Evolutionary conservation across 176 grass and related monocot genomes (phyloP).

Genomic region (Bonia amplexicaulis): DNA sequence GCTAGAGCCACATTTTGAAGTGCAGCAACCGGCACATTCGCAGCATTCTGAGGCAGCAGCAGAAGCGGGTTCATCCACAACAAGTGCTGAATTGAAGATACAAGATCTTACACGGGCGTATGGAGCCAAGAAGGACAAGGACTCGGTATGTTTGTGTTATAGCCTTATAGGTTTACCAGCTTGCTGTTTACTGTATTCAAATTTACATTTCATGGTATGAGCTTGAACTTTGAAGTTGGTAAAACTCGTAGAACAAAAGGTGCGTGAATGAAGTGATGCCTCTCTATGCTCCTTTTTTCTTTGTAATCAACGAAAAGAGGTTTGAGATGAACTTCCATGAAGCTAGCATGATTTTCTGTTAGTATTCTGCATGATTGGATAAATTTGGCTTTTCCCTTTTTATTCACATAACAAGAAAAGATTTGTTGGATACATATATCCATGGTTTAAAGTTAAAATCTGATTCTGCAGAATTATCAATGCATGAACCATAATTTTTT

Average conservation of each 20-base stretch:
- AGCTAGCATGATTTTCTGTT: background rate
- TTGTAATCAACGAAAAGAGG: background rate
- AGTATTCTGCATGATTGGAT: background rate
- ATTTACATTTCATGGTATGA: background rate
- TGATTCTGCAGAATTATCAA: background rate
- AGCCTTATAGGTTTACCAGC: background rate
- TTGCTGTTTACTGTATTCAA: conserved; percentile 1
- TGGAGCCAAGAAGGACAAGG: conserved; percentile 64
- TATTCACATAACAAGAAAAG: background rate
- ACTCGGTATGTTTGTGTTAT: conserved; percentile 37
- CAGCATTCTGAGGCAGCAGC: conserved; percentile 49
- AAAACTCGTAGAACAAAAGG: background rate
- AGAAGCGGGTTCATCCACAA: conserved; percentile 36
- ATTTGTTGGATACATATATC: background rate
- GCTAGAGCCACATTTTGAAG: conserved; percentile 57
- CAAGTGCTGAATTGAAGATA: conserved; percentile 47
- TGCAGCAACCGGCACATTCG: conserved; percentile 30
- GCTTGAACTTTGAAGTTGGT: background rate
- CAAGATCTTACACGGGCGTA: conserved; percentile 48
- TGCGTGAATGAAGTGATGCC: background rate
- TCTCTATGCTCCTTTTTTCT: background rate
- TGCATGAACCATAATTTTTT: conserved; percentile 3
- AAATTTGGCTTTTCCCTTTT: background rate
- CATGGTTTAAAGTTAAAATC: background rate
- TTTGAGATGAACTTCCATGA: background rate